Evolutionary conservation across 768 basidiomycete genomes (phyloP).

Genomic region (Tricholoma matsutake): DNA sequence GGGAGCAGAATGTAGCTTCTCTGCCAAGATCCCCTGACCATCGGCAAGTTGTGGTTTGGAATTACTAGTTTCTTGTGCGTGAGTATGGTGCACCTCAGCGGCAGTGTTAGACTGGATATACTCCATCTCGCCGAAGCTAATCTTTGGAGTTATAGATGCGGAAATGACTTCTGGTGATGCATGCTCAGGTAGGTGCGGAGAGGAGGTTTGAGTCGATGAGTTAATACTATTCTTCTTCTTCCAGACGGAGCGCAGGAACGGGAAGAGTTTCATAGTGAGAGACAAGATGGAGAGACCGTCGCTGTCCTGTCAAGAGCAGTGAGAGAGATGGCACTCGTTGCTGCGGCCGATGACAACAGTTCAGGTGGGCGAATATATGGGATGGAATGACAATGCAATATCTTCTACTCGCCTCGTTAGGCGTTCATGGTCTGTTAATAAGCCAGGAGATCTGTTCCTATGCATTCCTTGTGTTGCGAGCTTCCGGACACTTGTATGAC

Average conservation of each 20-base stretch:
- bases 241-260: constrained; percentile 39
- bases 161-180: neutral
- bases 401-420: neutral
- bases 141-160: neutral
- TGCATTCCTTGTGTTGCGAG: constrained; percentile 7
- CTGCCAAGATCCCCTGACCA: neutral
- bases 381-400: neutral
- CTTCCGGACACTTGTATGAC: constrained; percentile 11
- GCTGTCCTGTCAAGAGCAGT: constrained; percentile 5
- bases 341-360: neutral
- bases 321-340: neutral
- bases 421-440: constrained; percentile 14
- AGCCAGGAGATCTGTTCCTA: constrained; percentile 35
- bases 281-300: constrained; percentile 1
- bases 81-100: neutral
- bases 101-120: neutral
- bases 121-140: neutral
- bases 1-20: neutral
- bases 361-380: constrained; percentile 3
- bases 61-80: neutral
- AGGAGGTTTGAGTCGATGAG: constrained; percentile 7
- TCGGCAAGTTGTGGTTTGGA: neutral
- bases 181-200: constrained; percentile 1
- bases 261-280: constrained; percentile 35
- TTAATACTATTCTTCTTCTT: constrained; percentile 34